Evolutionary conservation across 176 grass and related monocot genomes (phyloP).

Genomic region (Musa beccarii): DNA sequence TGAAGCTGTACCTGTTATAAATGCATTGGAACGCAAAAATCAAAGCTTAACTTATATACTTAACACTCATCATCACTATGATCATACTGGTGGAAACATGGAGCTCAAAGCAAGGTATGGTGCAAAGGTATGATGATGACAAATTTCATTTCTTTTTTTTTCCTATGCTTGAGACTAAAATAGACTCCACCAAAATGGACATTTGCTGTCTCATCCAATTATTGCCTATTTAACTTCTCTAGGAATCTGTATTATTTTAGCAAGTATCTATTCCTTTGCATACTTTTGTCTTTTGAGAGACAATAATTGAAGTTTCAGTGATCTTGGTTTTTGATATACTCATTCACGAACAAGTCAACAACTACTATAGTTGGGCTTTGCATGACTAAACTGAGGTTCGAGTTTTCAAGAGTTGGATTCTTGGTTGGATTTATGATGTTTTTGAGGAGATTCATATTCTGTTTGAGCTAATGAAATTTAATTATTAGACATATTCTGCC

Average conservation of each 20-base stretch:
- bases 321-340: background rate
- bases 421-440: background rate
- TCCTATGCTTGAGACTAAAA: background rate
- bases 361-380: background rate
- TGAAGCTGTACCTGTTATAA: conserved; percentile 86
- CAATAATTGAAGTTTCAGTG: background rate
- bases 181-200: background rate
- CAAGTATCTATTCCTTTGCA: background rate
- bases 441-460: background rate
- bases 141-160: background rate
- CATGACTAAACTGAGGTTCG: background rate
- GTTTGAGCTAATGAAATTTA: too few relatives aligned
- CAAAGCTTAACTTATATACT: conserved; percentile 98
- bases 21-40: conserved; percentile 73
- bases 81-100: conserved; percentile 97
- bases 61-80: conserved; percentile 96
- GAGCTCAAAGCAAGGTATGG: conserved; percentile 96
- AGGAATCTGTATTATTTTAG: background rate
- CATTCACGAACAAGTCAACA: background rate
- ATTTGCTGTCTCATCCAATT: background rate
- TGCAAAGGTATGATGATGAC: conserved; percentile 54
- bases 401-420: background rate
- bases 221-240: background rate
- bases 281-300: background rate
- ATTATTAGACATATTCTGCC: too few relatives aligned